Evolutionary conservation across 257 asterid genomes (phyloP), one percentile per base, ranked within the genome.

Genomic region (Penstemon eatonii): DNA sequence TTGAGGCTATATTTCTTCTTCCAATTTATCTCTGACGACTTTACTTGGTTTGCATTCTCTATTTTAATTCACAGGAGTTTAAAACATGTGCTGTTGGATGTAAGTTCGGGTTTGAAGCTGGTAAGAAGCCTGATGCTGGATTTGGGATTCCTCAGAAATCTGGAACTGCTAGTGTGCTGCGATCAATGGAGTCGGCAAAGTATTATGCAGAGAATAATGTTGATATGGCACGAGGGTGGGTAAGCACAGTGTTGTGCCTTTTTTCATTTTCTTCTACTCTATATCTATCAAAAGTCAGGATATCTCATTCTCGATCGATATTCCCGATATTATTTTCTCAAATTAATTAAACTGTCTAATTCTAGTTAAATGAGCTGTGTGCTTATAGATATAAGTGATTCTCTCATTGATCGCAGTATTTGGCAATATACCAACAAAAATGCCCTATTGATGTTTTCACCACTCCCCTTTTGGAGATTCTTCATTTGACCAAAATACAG

Each of bases 161-260:
- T 13, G 95, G 85, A 61, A 61, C 79, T 52, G 71, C 87, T 11
- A 68, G 88, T 53, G 92, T 94, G 69, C 89, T 80, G 72, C 85
- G 96, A 41, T 91, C 99, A 25, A 94, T 94, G 99, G 99, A 94
- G 81, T 83, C 99, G 3, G 82, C 96, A 64, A 79, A 77, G 52
- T 91, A 94, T 78, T 94, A 89, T 70, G 7, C 87, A 4, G 93
- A 91, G 82, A 89, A 86, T 83, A 78, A 85, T 75, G 43, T 94
- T 63, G 89, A 71, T 43, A 60, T 45, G 67, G 97, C 99, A 73
- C 84, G 96, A 94, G 89, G 96, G 99, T 94, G 96, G 93, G 96
- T 91, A 85, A 89, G 91, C 91, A 87, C 90, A 53, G 40, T 53
- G 62, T 62, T 78, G 71, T 77, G 77, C 80, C 75, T 73, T 78